Evolutionary conservation across 108 stramenopile species (phyloP).

Genomic region (Nannochloropsis oceanica): DNA sequence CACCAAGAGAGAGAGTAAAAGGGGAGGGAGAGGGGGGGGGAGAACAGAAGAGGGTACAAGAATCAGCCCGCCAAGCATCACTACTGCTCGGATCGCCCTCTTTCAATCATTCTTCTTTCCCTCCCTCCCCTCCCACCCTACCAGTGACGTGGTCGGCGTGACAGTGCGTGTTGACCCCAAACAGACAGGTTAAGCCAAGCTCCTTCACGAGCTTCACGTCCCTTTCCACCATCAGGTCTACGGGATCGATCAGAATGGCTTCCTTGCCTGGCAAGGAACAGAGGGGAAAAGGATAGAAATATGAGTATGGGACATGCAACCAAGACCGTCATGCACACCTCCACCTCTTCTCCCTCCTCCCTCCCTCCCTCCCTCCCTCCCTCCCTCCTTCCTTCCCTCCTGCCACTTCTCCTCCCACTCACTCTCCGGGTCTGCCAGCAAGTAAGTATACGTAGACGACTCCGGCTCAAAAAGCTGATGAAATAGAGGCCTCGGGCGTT

Average conservation of each 20-base stretch:
- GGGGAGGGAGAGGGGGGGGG: no score
- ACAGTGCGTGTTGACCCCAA: conserved; percentile 59
- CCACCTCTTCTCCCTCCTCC: neutral
- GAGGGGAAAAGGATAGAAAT: no score
- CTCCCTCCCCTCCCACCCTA: conserved; percentile 13
- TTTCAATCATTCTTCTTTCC: no score
- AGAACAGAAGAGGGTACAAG: no score
- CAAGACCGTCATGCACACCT: no score
- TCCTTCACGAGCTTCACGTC: conserved; percentile 60
- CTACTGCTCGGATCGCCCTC: no score
- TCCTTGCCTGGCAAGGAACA: conserved; percentile 22
- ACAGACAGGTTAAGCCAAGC: conserved; percentile 52
- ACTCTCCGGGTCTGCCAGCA: neutral
- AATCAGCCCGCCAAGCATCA: no score
- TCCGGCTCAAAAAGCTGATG: neutral
- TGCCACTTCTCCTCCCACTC: neutral
- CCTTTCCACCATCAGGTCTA: conserved; percentile 78
- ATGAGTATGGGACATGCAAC: no score
- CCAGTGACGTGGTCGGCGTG: conserved; percentile 83
- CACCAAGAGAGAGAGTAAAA: no score
- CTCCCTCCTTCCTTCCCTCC: neutral
- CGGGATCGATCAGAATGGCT: conserved; percentile 71
- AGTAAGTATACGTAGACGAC: neutral
- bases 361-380: neutral
- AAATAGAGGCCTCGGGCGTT: neutral